A percentile compares a stretch with the other conserved stretches of the same genome.
These are phyloP conservation scores for Syzygium grande DNA, from an alignment of 345 rosid genomes.

Conservation along the genomic window DNA sequence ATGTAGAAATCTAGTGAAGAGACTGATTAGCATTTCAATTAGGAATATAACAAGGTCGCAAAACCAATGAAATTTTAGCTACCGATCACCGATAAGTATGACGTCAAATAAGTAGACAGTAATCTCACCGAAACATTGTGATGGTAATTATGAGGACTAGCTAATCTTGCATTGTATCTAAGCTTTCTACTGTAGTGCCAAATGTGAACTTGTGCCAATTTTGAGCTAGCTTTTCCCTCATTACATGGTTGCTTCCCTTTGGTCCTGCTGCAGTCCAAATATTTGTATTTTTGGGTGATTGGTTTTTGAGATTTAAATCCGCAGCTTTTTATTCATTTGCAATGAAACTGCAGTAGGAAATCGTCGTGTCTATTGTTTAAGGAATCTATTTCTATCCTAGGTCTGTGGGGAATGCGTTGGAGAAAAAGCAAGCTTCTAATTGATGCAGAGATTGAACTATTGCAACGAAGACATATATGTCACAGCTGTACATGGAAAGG, in stretches of 20 bases:
- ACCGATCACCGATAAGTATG: no score
- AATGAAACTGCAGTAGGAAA: neutral
- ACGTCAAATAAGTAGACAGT: neutral
- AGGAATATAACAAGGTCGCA: no score
- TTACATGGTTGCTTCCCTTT: neutral
- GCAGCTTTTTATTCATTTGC: neutral
- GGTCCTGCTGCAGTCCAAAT: neutral
- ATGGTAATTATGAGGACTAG: neutral
- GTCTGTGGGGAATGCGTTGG: conserved; percentile 89
- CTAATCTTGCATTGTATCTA: neutral
- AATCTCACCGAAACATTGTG: neutral
- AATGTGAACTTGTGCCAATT: neutral
- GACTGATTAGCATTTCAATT: no score
- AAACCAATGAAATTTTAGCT: no score
- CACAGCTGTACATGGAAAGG: conserved; percentile 74
- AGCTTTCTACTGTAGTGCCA: neutral
- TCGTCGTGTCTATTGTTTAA: neutral
- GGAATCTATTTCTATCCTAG: conserved; percentile 21
- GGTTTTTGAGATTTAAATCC: neutral
- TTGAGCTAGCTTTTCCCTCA: neutral
- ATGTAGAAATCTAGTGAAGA: no score
- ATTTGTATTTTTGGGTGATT: neutral
- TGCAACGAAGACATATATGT: conserved; percentile 67
- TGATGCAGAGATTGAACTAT: conserved; percentile 84
- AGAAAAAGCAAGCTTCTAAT: conserved; percentile 83